Conservation (phyloP, 1,284 basidiomycete genomes). For the Cryptococcus floricola region DNA sequence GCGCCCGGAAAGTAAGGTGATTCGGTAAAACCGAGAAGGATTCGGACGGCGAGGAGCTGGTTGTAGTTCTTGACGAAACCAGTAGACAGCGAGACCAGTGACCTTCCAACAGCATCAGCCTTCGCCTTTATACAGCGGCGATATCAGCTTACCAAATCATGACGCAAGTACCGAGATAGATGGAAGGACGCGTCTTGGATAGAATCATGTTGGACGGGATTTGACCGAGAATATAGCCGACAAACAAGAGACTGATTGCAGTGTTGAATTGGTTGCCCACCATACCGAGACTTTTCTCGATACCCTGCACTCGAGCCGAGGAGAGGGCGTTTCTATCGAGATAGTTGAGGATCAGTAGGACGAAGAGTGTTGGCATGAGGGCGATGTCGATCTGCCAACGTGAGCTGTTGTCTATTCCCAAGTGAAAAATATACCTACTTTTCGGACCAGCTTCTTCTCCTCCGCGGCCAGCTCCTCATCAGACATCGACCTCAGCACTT, state of each 20-base stretch:
- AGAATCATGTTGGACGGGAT: constrained; percentile 29
- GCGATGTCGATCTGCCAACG: constrained; percentile 21
- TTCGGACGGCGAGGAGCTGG: constrained; percentile 33
- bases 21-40: constrained; percentile 43
- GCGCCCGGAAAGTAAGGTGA: constrained; percentile 29
- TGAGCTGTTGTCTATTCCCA: neutral
- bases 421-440: constrained; percentile 10
- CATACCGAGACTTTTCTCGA: constrained; percentile 31
- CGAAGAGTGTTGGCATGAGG: constrained; percentile 25
- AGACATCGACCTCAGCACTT: constrained; percentile 10
- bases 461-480: constrained; percentile 15
- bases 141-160: constrained; percentile 1
- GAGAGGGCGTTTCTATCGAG: constrained; percentile 42
- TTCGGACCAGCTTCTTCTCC: constrained; percentile 27
- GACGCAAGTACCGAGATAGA: constrained; percentile 6
- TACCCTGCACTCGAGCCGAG: constrained; percentile 32
- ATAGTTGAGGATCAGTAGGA: constrained; percentile 41
- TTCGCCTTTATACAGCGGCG: neutral
- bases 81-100: constrained; percentile 24
- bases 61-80: constrained; percentile 28
- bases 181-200: constrained; percentile 1
- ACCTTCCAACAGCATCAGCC: neutral
- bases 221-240: constrained; percentile 41
- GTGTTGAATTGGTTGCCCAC: constrained; percentile 33
- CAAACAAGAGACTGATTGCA: constrained; percentile 42